phyloP scores from a whole-genome alignment of 2,329 filamentous ascomycete species.

The Curvularia lunata region DNA sequence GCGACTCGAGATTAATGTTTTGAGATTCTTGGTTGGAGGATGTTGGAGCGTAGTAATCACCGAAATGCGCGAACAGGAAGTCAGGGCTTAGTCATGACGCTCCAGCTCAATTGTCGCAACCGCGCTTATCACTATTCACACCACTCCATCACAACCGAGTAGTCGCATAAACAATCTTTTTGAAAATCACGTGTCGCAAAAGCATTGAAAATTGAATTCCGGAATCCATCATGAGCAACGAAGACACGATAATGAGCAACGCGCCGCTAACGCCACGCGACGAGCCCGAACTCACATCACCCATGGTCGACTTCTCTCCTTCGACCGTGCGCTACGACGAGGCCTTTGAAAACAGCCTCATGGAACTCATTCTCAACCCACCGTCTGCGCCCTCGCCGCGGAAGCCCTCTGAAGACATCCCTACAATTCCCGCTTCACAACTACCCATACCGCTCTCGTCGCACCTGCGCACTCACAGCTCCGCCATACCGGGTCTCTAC shows the following conservation, averaged over 20 bases:
- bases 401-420: slow-evolving; percentile 27
- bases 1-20: neutral
- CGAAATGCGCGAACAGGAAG: slow-evolving; percentile 14
- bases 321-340: slow-evolving; percentile 53
- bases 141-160: neutral
- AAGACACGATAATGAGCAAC: slow-evolving; percentile 34
- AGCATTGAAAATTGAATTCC: neutral
- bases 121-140: neutral
- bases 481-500: slow-evolving; percentile 52
- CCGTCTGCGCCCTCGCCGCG: slow-evolving; percentile 32
- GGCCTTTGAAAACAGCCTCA: slow-evolving; percentile 54
- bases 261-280: slow-evolving; percentile 44
- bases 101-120: slow-evolving; percentile 5
- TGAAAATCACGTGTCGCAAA: slow-evolving; percentile 2
- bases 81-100: slow-evolving; percentile 13
- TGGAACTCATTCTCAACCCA: slow-evolving; percentile 49
- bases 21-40: slow-evolving; percentile 2
- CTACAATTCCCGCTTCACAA: slow-evolving; percentile 38
- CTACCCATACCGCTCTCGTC: slow-evolving; percentile 55
- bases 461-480: slow-evolving; percentile 51
- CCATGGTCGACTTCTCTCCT: slow-evolving; percentile 51
- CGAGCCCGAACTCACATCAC: slow-evolving; percentile 37
- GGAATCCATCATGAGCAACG: slow-evolving; percentile 23
- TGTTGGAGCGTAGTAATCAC: slow-evolving; percentile 12
- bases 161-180: neutral